These are phyloP conservation scores for Silene latifolia DNA, from an alignment of 148 eudicot species.

Conservation along the genomic window DNA sequence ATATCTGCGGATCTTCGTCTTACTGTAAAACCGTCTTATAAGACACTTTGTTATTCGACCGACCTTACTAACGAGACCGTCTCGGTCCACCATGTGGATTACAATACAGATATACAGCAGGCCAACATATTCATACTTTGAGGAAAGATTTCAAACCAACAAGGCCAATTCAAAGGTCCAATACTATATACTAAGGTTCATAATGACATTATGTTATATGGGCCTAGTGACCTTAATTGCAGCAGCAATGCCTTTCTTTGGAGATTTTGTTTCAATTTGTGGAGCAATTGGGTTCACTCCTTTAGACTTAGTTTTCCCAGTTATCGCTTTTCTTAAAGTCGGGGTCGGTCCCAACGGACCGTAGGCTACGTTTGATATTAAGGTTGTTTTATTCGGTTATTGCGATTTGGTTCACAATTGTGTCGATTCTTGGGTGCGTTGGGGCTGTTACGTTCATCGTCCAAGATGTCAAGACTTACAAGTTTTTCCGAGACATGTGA, in stretches of 20 bases:
- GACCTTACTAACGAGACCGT: background rate
- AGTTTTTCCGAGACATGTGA: background rate
- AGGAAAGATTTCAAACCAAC: background rate
- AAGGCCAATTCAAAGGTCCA: background rate
- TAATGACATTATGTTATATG: background rate
- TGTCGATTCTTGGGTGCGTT: slow-evolving; percentile 4
- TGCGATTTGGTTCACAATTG: slow-evolving; percentile 1
- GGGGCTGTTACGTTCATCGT: slow-evolving; percentile 7
- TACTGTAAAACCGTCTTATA: too few relatives aligned
- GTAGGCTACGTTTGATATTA: background rate
- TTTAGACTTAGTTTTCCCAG: background rate
- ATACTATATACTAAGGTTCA: background rate
- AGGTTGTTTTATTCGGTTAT: background rate
- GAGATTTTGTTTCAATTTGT: slow-evolving; percentile 9
- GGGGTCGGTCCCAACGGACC: background rate
- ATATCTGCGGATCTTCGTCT: too few relatives aligned
- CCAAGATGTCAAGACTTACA: background rate
- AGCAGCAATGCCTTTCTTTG: slow-evolving; percentile 7
- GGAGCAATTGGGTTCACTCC: slow-evolving; percentile 17
- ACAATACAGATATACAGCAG: slow-evolving; percentile 13
- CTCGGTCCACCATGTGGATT: too few relatives aligned
- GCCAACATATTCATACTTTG: slow-evolving; percentile 11
- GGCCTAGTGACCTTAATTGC: slow-evolving; percentile 4
- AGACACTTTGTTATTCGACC: too few relatives aligned
- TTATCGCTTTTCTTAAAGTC: background rate